Conservation (phyloP, 2,329 filamentous ascomycete genomes). For the Fusarium cyanostomum region DNA sequence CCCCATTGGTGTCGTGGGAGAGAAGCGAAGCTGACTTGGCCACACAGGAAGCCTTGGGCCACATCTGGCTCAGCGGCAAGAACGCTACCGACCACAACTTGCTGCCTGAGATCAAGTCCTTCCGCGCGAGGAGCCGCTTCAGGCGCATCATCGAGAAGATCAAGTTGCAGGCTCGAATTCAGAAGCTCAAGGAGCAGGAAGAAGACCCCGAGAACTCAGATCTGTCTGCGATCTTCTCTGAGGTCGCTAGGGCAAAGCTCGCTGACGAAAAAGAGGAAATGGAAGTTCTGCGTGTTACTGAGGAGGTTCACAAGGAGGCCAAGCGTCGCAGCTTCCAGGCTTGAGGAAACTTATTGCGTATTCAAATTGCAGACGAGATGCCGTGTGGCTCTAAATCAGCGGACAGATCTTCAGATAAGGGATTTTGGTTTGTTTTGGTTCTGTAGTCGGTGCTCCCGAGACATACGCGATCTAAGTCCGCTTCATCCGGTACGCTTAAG, state of each 20-base stretch:
- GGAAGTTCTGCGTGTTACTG: slow-evolving; percentile 74
- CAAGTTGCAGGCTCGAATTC: slow-evolving; percentile 95
- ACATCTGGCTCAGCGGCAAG: slow-evolving; percentile 90
- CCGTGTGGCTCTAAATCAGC: not conserved
- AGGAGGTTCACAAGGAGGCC: slow-evolving; percentile 63
- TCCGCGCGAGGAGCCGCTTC: slow-evolving; percentile 90
- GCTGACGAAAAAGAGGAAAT: slow-evolving; percentile 81
- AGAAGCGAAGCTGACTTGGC: slow-evolving; percentile 27
- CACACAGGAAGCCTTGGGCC: slow-evolving; percentile 75
- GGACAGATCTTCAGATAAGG: not conserved
- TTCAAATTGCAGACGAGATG: slow-evolving; percentile 1
- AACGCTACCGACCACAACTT: slow-evolving; percentile 96
- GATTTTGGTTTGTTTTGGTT: not conserved
- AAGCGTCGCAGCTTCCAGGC: slow-evolving; percentile 47
- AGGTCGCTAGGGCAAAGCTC: slow-evolving; percentile 94
- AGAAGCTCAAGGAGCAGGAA: slow-evolving; percentile 91
- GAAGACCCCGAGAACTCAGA: slow-evolving; percentile 76
- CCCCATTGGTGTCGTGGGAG: not conserved
- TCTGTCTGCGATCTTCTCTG: slow-evolving; percentile 79
- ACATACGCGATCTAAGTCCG: not conserved
- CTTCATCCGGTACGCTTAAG: not conserved
- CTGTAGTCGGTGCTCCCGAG: not conserved
- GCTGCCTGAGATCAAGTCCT: slow-evolving; percentile 93
- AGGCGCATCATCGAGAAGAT: slow-evolving; percentile 94
- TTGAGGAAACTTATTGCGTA: slow-evolving; percentile 1